Evolutionary conservation across 176 grass and related monocot genomes (phyloP).

Genomic region (Pontederia paniculata): DNA sequence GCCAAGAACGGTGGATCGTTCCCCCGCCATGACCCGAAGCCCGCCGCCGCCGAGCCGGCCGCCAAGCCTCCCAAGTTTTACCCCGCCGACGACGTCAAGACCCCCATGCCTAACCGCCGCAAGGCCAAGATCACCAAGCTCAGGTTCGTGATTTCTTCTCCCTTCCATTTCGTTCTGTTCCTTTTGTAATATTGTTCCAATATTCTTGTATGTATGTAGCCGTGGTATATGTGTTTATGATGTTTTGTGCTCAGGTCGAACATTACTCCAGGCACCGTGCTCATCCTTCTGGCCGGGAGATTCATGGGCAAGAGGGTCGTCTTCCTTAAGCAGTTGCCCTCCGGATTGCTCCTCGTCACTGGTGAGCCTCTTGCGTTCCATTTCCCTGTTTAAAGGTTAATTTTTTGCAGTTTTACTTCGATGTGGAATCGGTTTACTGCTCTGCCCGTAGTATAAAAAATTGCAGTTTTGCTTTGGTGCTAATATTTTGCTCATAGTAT

Average conservation of each 20-base stretch:
- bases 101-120: neutral
- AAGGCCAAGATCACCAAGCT: neutral
- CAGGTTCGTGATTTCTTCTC: neutral
- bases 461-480: no score
- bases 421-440: no score
- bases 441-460: no score
- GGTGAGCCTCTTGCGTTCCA: neutral
- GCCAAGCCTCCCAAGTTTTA: neutral
- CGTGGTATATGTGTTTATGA: neutral
- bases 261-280: constrained; percentile 13
- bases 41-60: neutral
- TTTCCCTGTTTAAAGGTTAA: neutral
- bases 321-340: constrained; percentile 13
- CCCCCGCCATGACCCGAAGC: no score
- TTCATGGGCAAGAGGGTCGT: constrained; percentile 17
- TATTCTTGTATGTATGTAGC: no score
- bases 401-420: neutral
- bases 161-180: no score
- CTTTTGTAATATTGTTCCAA: no score
- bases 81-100: no score
- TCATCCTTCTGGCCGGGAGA: constrained; percentile 14
- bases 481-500: no score
- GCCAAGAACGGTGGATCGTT: no score
- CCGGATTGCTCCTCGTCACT: constrained; percentile 8
- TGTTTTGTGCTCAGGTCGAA: neutral